Conservation (phyloP, 345 rosid species). For the Jatropha curcas region DNA sequence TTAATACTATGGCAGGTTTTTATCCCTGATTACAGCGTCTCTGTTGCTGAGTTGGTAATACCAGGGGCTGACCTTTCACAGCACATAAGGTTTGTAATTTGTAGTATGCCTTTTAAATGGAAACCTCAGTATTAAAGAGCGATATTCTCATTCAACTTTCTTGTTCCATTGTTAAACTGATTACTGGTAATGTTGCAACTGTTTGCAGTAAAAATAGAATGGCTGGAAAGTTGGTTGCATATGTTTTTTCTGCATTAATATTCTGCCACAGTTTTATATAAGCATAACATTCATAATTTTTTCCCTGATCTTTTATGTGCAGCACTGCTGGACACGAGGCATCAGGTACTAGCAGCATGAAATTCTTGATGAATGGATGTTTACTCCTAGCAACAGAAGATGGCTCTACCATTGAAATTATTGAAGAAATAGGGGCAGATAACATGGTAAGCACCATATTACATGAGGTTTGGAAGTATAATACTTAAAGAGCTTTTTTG, state of each 20-base stretch:
- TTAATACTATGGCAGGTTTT: slow-evolving; percentile 35
- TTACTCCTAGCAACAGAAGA: slow-evolving; percentile 50
- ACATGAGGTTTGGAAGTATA: neutral
- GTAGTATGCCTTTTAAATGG: neutral
- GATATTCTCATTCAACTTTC: neutral
- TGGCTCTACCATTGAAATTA: slow-evolving; percentile 46
- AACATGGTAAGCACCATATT: slow-evolving; percentile 38
- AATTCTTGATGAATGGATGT: slow-evolving; percentile 54
- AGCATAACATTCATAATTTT: neutral
- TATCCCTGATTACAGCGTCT: slow-evolving; percentile 53
- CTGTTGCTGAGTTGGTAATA: slow-evolving; percentile 53
- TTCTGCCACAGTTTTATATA: too few species aligned
- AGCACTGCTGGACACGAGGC: slow-evolving; percentile 57
- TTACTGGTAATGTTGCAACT: neutral
- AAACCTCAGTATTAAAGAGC: neutral
- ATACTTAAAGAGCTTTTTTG: neutral
- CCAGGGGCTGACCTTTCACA: slow-evolving; percentile 56
- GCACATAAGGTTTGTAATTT: slow-evolving; percentile 41
- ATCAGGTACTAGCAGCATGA: slow-evolving; percentile 55
- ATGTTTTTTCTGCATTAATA: neutral
- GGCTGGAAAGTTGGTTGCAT: too few species aligned
- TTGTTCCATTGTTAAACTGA: neutral
- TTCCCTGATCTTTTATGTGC: slow-evolving; percentile 7
- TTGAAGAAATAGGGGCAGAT: slow-evolving; percentile 48
- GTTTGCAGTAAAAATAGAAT: too few species aligned